A percentile compares a stretch with the other conserved stretches of the same genome.
phyloP scores from a whole-genome alignment of 2,329 filamentous ascomycete species.

The Phyllosticta ampelicida region DNA sequence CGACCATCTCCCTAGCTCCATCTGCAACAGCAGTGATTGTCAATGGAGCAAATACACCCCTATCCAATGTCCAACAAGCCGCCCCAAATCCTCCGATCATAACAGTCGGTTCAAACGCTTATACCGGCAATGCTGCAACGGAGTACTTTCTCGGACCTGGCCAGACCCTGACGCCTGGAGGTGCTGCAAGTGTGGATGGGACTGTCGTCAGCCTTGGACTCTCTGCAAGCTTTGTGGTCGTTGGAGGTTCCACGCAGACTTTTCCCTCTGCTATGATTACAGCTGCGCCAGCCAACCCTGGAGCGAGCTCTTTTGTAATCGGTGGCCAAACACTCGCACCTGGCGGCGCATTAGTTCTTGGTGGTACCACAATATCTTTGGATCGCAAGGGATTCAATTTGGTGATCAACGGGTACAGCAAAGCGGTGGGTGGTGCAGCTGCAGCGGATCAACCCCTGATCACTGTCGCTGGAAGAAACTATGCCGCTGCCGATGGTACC shows the following conservation, averaged over 20 bases:
- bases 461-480: slow-evolving; percentile 13
- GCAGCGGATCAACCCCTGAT: slow-evolving; percentile 1
- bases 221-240: slow-evolving; percentile 29
- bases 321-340: slow-evolving; percentile 15
- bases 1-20: slow-evolving; percentile 22
- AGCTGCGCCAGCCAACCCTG: slow-evolving; percentile 18
- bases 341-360: slow-evolving; percentile 15
- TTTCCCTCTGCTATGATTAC: slow-evolving; percentile 16
- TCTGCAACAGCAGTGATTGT: slow-evolving; percentile 28
- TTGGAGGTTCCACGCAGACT: slow-evolving; percentile 27
- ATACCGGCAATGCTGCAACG: slow-evolving; percentile 36
- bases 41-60: slow-evolving; percentile 19
- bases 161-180: slow-evolving; percentile 28
- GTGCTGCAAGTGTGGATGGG: slow-evolving; percentile 27
- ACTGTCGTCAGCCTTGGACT: slow-evolving; percentile 31
- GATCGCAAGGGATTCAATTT: slow-evolving; percentile 14
- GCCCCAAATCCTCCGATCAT: slow-evolving; percentile 20
- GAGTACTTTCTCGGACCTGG: slow-evolving; percentile 34
- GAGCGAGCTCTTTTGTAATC: slow-evolving; percentile 14
- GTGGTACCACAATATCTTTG: slow-evolving; percentile 17
- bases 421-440: slow-evolving; percentile 8
- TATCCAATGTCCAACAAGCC: slow-evolving; percentile 15
- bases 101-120: slow-evolving; percentile 29
- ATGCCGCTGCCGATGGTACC: slow-evolving; percentile 8
- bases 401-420: slow-evolving; percentile 17